Base-by-base conservation (phyloP, 2,329 filamentous ascomycete species). In the Dendryphion nanum region DNA sequence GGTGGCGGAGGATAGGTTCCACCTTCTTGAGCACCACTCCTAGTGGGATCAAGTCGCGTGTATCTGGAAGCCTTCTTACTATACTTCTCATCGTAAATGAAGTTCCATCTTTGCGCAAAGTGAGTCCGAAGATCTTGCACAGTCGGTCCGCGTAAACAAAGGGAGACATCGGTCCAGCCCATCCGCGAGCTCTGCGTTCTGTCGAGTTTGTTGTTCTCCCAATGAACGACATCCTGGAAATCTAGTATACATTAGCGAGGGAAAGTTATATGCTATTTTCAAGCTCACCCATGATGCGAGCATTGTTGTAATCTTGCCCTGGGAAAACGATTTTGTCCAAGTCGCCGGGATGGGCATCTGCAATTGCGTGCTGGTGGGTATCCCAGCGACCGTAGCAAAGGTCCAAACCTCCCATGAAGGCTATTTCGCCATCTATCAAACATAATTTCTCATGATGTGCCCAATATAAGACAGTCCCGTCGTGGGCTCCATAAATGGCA, bases 291-390 rank as follows among this genome's bases (percentile, higher is more conserved):
- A 86, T 85, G 21, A 94, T 81, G 35, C 76, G 76, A 17, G 89
- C 88, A 51, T 95, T 95, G 69, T 95, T 95, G 71, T 87, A 95
- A 55, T 95, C 90, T 59, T 95, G 90, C 1, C 90, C 89, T 0
- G 89, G 87, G 64, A 91, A 95, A 8, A 95, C 66, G 30, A 87
- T 88, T 18, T 78, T 72, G 41, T 88, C 80, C 17, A 94, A 61
- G 61, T 95, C 79, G 3, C 79, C 80, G 0, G 89, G 88, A 59
- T 95, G 89, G 12, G 82, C 83, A 65, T 94, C 89, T 4, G 89
- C 80, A 47, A 95, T 89, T 1, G 86, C 80, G 61, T 96, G 90
- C 71, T 84, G 82, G 63, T 87, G 87, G 5, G 87, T 94, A 54
- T 95, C 89, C 62, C 86, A 95, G 57, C 89, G 78, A 23, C 89